A percentile compares a stretch with the other conserved stretches of the same genome.
Conservation (phyloP, 441 rosid genomes). For the Erysimum pusillum region DNA sequence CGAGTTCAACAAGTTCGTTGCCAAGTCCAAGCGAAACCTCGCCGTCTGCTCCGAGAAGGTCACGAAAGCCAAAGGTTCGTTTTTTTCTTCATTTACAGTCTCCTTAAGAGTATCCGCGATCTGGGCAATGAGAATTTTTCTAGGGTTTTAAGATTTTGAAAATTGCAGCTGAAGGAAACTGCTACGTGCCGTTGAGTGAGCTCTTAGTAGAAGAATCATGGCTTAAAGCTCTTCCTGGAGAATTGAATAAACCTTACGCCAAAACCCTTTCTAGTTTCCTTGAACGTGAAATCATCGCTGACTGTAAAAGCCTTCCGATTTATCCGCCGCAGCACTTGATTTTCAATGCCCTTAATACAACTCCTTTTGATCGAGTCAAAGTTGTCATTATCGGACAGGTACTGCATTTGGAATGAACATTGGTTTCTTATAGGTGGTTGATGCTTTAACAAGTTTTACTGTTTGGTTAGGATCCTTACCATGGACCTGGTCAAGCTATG, state of each 20-base stretch:
- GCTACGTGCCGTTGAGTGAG: constrained; percentile 69
- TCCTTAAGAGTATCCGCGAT: not conserved
- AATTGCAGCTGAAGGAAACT: constrained; percentile 51
- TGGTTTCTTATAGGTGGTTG: not conserved
- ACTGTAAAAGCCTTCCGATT: constrained; percentile 49
- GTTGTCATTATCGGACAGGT: constrained; percentile 92
- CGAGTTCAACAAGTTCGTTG: constrained; percentile 68
- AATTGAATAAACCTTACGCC: constrained; percentile 75
- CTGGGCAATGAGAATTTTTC: not conserved
- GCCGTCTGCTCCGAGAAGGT: constrained; percentile 69
- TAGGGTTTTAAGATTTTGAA: not conserved
- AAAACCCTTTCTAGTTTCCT: constrained; percentile 67
- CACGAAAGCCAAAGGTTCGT: constrained; percentile 64
- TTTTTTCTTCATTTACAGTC: not conserved
- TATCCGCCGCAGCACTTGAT: constrained; percentile 85
- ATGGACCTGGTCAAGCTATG: constrained; percentile 98
- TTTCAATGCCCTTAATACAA: constrained; percentile 88
- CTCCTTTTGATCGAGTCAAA: constrained; percentile 79
- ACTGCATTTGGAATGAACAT: not conserved
- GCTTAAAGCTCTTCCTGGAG: constrained; percentile 76
- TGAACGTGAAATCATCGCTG: constrained; percentile 57
- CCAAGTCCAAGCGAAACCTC: constrained; percentile 77
- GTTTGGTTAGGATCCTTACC: constrained; percentile 83
- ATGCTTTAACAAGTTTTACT: not conserved
- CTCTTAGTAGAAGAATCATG: constrained; percentile 87